Base-by-base conservation (phyloP, 495 filamentous ascomycete genomes). In the Aspergillus baeticus region DNA sequence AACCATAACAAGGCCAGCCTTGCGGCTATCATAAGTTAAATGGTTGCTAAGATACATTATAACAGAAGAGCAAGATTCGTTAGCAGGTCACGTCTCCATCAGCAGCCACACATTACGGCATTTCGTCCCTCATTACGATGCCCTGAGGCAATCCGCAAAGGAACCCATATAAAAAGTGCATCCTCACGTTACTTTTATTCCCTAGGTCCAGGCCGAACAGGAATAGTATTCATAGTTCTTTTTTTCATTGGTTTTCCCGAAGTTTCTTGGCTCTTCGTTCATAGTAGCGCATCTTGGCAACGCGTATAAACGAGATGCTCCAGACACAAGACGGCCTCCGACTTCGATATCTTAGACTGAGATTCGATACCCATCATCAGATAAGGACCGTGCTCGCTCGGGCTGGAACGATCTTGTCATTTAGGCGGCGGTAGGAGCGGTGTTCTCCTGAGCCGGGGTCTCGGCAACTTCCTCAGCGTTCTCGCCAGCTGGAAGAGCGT, bases 401-500 rank as follows among this genome's bases (percentile, higher is more conserved):
- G 62, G 60, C 39, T 51, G 55, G 54, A 62, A 61, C 58, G 57
- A 49, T 43, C 39, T 63, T 50, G 59, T 63, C 55, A 52, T 65
- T 69, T 72, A 75, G 60, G 71, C 71, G 36, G 63, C 57, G 39
- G 65, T 62, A 14, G 73, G 58, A 29, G 68, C 58, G 31, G 62
- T 34, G 60, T 69, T 75, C 63, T 76, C 70, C 62, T 72, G 65
- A 14, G 72, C 68, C n/a, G 76, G 64, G 55, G 71, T 55, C 57
- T 74, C 71, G 43, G 71, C 64, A 42, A 67, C 63, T 62, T 80
- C 71, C 43, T 77, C 75, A 46, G 69, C 67, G 61, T 77, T 71
- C 55, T 77, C 79, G 49, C 78, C 76, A 48, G 81, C 77, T 67
- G 89, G 85, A 63, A 91, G 83, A 69, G 90, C 87, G 61, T 94